These are phyloP conservation scores for Rhizophagus clarus DNA, from an alignment of 192 early-diverging fungal species.

Conservation along the genomic window DNA sequence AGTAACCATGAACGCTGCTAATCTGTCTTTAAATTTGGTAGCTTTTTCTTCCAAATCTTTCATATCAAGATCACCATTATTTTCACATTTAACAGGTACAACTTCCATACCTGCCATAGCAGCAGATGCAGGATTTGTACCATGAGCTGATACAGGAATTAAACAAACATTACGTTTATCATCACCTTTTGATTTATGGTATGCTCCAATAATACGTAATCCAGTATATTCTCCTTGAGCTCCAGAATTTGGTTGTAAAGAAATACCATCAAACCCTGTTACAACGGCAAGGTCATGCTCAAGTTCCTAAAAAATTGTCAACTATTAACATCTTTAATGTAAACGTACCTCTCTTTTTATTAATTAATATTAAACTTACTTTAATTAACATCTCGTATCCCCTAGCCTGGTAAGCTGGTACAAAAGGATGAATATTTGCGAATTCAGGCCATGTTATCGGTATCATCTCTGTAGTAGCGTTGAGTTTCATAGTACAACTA, in stretches of 20 bases:
- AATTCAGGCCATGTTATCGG: slow-evolving; percentile 99
- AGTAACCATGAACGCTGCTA: slow-evolving; percentile 98
- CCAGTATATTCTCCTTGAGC: slow-evolving; percentile 99
- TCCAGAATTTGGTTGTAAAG: slow-evolving; percentile 98
- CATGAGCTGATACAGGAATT: slow-evolving; percentile 98
- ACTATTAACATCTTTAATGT: background rate
- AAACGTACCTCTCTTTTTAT: background rate
- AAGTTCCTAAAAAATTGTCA: slow-evolving; percentile 60
- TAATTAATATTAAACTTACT: slow-evolving; percentile 22
- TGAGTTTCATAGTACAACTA: slow-evolving; percentile 99
- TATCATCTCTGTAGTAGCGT: slow-evolving; percentile 99
- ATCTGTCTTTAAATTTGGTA: slow-evolving; percentile 76
- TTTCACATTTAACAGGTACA: slow-evolving; percentile 89
- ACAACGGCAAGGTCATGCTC: slow-evolving; percentile 86
- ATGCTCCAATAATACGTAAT: slow-evolving; percentile 92
- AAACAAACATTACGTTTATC: slow-evolving; percentile 88
- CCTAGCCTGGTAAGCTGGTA: slow-evolving; percentile 88
- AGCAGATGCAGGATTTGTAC: slow-evolving; percentile 98
- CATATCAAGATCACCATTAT: slow-evolving; percentile 91
- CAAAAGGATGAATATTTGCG: slow-evolving; percentile 94
- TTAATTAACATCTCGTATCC: slow-evolving; percentile 89
- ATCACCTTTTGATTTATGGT: slow-evolving; percentile 83
- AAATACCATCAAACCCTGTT: slow-evolving; percentile 93
- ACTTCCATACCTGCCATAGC: slow-evolving; percentile 97
- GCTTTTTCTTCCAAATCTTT: slow-evolving; percentile 89